Evolutionary conservation across 371 early-diverging fungal species (phyloP), one percentile per base, ranked within the genome.

Genomic region (Batkoa obscura): DNA sequence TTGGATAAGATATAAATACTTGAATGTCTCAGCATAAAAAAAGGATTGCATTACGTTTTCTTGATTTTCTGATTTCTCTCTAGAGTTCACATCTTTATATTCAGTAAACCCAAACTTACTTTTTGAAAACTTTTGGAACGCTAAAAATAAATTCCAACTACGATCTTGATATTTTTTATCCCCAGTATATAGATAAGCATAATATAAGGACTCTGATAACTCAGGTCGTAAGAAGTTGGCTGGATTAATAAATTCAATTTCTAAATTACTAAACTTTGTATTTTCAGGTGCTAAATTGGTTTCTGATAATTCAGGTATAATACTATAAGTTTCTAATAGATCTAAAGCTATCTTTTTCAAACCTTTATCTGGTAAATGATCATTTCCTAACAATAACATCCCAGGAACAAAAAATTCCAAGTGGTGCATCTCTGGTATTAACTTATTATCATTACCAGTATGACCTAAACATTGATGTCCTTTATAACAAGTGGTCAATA

Each of bases 1-100:
- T 67, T 91, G 92, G 41, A 91, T 66, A 33, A 92, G 69, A 61
- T 88, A 94, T 43, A 94, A 72, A 62, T 96, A 96, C 66, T 96
- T 96, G 54, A 96, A 74, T 0, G 94, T 93, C 63, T 96, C 97
- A 0, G 87, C 90, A 72, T 71, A 60, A 62, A 71, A 80, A 64
- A 76, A 83, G 0, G 78, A 50, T 6, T 23, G 31, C 52, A 51
- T 51, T 60, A 79, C 72, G 70, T 85, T 79, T 32, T 71, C 69
- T 23, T 58, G 62, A 80, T 73, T 71, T 83, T 76, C 23, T 1
- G 23, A 23, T 41, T 41, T 53, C 6, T 41, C 12, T 3, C 5
- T 48, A 34, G 2, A 31, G 3, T 39, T 41, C 2, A 41, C 42
- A 41, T 53, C 42, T 6, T n/a, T n/a, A 30, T 53, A 53, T 13